A percentile compares a stretch with the other conserved stretches of the same genome.
Evolutionary conservation across 1,139 yeast species (phyloP).

Genomic region (Starmera stellimalicola): DNA sequence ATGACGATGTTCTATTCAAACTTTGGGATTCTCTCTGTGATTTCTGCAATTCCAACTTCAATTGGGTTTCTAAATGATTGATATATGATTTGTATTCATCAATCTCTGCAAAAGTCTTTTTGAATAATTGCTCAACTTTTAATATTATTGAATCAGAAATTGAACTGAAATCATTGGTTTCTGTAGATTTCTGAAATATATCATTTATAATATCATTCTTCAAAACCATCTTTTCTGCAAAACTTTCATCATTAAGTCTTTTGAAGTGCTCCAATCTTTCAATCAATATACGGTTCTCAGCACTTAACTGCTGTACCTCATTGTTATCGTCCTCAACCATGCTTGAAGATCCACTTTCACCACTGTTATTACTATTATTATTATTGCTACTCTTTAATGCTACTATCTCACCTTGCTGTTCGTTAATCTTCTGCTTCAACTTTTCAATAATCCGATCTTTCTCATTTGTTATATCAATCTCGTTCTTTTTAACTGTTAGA

Average conservation of each 20-base stretch:
- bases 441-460: conserved; percentile 38
- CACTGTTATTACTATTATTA: conserved; percentile 3
- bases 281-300: conserved; percentile 51
- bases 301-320: conserved; percentile 36
- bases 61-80: conserved; percentile 49
- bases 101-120: conserved; percentile 28
- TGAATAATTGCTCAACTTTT: conserved; percentile 23
- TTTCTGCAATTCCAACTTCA: conserved; percentile 19
- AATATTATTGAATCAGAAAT: conserved; percentile 11
- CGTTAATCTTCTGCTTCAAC: conserved; percentile 28
- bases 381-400: conserved; percentile 11
- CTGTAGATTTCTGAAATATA: conserved; percentile 19
- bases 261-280: conserved; percentile 65
- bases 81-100: conserved; percentile 60
- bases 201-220: conserved; percentile 49
- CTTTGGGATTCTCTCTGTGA: neutral
- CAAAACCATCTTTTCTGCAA: conserved; percentile 43
- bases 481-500: conserved; percentile 55
- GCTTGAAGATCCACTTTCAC: conserved; percentile 3
- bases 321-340: conserved; percentile 9
- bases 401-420: conserved; percentile 27
- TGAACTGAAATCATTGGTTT: conserved; percentile 7
- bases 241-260: conserved; percentile 49
- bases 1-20: conserved; percentile 1
- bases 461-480: conserved; percentile 28